Evolutionary conservation across 139 green algal genomes (phyloP), one percentile per base, ranked within the genome.

Genomic region (Chlamydomonas sp.): DNA sequence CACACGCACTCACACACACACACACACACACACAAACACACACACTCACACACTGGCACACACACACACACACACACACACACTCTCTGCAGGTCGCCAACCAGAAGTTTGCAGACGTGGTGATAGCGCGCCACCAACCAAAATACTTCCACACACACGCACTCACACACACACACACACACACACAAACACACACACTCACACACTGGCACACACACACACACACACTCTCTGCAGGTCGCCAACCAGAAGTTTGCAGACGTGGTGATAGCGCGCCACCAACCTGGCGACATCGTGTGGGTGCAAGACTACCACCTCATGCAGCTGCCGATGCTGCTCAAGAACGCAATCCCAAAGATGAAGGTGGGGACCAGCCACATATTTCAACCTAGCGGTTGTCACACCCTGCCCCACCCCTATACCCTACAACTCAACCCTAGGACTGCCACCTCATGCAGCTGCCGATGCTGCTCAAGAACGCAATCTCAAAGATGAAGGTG

Each of bases 361-460:
- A 79, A 92, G 82, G 83, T 92, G 6, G 90, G 90, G 35, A 95
- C 87, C 78, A 95, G 94, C 78, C 83, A 13, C 16, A 13, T 26
- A 54, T 16, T 54, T 13, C 16, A 16, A 16, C 43, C 43, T 16
- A 16, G 43, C 43, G 13, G 16, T 54, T 54, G 43, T 16, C 43
- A 54, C 13, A 54, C 16, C 13, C 43, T 54, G 43, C n/a, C n/a
- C n/a, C n/a, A n/a, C n/a, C n/a, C n/a, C n/a, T n/a, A n/a, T n/a
- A n/a, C n/a, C n/a, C n/a, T n/a, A n/a, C n/a, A n/a, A n/a, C n/a
- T n/a, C n/a, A n/a, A n/a, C n/a, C n/a, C n/a, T n/a, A 97, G 80
- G 91, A 97, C 82, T 97, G 96, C 84, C 91, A 97, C 80, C 80
- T 97, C 58, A 96, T 97, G 91, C 82, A 97, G 73, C 85, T 96